Conservation (phyloP, 129 eudicot species). For the Gnaphalium uliginosum region DNA sequence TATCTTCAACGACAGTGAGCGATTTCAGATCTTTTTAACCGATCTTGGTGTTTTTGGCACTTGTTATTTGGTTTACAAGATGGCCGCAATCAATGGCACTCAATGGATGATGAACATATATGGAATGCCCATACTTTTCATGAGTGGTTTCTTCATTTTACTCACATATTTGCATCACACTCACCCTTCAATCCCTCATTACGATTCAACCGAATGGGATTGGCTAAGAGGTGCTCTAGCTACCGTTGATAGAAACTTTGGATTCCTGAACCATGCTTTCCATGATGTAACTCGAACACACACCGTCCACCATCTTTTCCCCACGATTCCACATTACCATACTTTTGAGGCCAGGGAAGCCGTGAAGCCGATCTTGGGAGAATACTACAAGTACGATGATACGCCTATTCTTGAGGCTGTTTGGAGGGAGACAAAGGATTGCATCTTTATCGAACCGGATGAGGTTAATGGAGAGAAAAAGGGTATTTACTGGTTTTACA, state of each 20-base stretch:
- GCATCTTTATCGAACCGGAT: slow-evolving; percentile 38
- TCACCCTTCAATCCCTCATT: slow-evolving; percentile 41
- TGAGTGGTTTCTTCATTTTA: slow-evolving; percentile 30
- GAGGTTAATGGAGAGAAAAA: slow-evolving; percentile 32
- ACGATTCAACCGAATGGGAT: slow-evolving; percentile 41
- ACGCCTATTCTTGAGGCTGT: slow-evolving; percentile 35
- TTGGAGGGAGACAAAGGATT: slow-evolving; percentile 43
- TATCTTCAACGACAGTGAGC: slow-evolving; percentile 31
- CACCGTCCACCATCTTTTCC: slow-evolving; percentile 35
- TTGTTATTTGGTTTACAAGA: slow-evolving; percentile 9
- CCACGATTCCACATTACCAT: slow-evolving; percentile 43
- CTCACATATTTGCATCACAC: slow-evolving; percentile 6
- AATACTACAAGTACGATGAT: slow-evolving; percentile 36
- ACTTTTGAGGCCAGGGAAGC: slow-evolving; percentile 34
- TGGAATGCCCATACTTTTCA: slow-evolving; percentile 24
- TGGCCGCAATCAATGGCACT: slow-evolving; percentile 12
- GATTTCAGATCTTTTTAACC: slow-evolving; percentile 28
- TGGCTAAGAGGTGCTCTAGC: slow-evolving; percentile 44
- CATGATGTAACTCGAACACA: slow-evolving; percentile 32
- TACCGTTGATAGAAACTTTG: slow-evolving; percentile 36
- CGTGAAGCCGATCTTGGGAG: slow-evolving; percentile 38
- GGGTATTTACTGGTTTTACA: slow-evolving; percentile 40
- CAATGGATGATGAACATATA: slow-evolving; percentile 23
- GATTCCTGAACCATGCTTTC: slow-evolving; percentile 31
- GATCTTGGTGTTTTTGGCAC: slow-evolving; percentile 33